Base-by-base conservation (phyloP, 1,284 basidiomycete species). In the Kalmanozyma brasiliensis region DNA sequence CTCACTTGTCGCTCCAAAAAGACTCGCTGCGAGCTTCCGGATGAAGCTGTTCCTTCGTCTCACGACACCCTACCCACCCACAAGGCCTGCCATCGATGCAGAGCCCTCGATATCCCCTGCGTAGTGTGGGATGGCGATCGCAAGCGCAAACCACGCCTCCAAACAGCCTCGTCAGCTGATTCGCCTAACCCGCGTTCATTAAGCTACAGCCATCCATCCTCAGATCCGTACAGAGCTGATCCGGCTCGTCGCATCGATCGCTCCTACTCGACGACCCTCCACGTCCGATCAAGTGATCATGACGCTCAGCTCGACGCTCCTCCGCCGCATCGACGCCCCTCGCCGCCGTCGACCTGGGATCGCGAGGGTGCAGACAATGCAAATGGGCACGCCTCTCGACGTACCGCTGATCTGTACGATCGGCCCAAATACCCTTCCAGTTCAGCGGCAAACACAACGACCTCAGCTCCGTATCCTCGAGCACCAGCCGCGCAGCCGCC, bases 1-100 rank as follows among this genome's bases (percentile, higher is more conserved):
- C 63, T 68, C 26, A 57, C 49, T 19, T 74, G 72, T 26, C 49
- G 68, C 8, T 64, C 58, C 48, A 70, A 65, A 36, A 74, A 74
- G 47, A 52, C 65, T 11, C 44, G 64, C 32, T 74, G 72, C 53
- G 64, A 67, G 49, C 52, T 74, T 11, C 62, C 67, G 8, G 63
- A 74, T 41, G 56, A 59, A 36, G n/a, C 20, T 11, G 41, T 64
- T 23, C 38, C 36, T 10, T 74, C 72, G 9, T 60, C 62, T 19
- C 38, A 52, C 34, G 46, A 45, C 32, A 59, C 68, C 0, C 16
- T 74, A n/a, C 55, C 52, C 20, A 29, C 38, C n/a, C 36, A 58
- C 29, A 49, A 63, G 24, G 59, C 58, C 7, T 70, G 71, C 29
- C 56, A 64, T 35, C 44, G 67, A 36, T 73, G 71, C 47, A 42